Evolutionary conservation across 176 grass and related monocot species (phyloP), one percentile per base, ranked within the genome.

Genomic region (Aegilops speltoides): DNA sequence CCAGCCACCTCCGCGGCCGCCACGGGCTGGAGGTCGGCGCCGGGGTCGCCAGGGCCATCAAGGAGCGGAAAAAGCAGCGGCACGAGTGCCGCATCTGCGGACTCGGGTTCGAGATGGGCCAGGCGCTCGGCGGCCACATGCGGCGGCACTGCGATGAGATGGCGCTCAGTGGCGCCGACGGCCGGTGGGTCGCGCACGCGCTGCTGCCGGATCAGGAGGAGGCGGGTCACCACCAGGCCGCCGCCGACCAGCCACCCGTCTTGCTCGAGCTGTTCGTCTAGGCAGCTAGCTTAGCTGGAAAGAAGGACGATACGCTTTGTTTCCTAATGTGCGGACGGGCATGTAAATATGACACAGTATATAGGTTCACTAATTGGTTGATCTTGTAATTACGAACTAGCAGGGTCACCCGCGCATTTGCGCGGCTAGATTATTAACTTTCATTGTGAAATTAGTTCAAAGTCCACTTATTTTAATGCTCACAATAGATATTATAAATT

Each of bases 41-140:
- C 89, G 72, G 64, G 17, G 82, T 41, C 25, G 81, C 66, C 12
- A 62, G 64, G 4, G 77, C 75, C 14, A 61, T 89, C 48, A 86
- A 54, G 84, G 87, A 76, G 9, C 79, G 70, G 70, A 81, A 86
- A 64, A n/a, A 1, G 73, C 62, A n/a, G 11, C 3, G 43, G 1
- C 70, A 95, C 68, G 72, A 91, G 61, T 95, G 93, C 72, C 43
- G 83, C 41, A 73, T 93, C 81, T 93, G 93, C 78, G 91, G 91
- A 17, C 76, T 86, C 2, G 93, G 87, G 0, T 95, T 95, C 81
- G 76, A 87, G 79, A 85, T 68, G 76, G 93, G 88, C 1, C 93
- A 95, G 88, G 93, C 93, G 25, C 64, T 95, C 1, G 93, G 93
- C 0, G 93, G 93, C 0, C 93, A 95, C 81, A 95, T 95, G 93